Percentiles rank a stretch among this genome's conserved stretches.
phyloP scores from a whole-genome alignment of 1,284 basidiomycete genomes.

The Ceratorhiza oryzae-sativae region DNA sequence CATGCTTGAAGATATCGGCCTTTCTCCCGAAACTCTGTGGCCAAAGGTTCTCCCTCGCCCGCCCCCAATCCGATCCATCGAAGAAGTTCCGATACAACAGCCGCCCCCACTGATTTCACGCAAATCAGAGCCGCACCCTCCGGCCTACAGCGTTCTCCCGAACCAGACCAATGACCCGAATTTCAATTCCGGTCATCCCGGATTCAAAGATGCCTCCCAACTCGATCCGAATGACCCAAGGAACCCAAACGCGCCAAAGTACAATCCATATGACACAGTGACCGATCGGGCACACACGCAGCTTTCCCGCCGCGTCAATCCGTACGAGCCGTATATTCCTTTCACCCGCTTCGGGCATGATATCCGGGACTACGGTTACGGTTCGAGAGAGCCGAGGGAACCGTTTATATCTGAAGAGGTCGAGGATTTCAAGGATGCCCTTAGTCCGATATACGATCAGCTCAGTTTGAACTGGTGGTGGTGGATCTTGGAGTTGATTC shows the following conservation, averaged over 20 bases:
- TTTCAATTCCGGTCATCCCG: slow-evolving; percentile 27
- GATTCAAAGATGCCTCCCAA: neutral
- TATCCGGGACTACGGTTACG: slow-evolving; percentile 1
- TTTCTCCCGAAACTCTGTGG: slow-evolving; percentile 39
- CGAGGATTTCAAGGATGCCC: slow-evolving; percentile 35
- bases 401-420: slow-evolving; percentile 39
- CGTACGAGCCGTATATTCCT: slow-evolving; percentile 29
- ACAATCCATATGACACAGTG: slow-evolving; percentile 15
- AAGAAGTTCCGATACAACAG: slow-evolving; percentile 36
- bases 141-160: neutral
- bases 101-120: slow-evolving; percentile 17
- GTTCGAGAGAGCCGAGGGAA: slow-evolving; percentile 7
- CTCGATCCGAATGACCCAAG: slow-evolving; percentile 6
- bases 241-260: slow-evolving; percentile 7
- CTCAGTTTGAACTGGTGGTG: slow-evolving; percentile 39
- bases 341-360: slow-evolving; percentile 21
- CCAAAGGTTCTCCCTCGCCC: slow-evolving; percentile 29
- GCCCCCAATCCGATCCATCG: slow-evolving; percentile 32
- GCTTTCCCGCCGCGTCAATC: slow-evolving; percentile 20
- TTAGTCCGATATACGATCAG: slow-evolving; percentile 35
- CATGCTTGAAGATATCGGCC: slow-evolving; percentile 44
- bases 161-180: slow-evolving; percentile 11
- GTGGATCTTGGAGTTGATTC: slow-evolving; percentile 42
- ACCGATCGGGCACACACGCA: slow-evolving; percentile 16
- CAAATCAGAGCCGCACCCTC: slow-evolving; percentile 9